Evolutionary conservation across 2,329 filamentous ascomycete genomes (phyloP), one percentile per base, ranked within the genome.

Genomic region (Amylocarpus encephaloides): DNA sequence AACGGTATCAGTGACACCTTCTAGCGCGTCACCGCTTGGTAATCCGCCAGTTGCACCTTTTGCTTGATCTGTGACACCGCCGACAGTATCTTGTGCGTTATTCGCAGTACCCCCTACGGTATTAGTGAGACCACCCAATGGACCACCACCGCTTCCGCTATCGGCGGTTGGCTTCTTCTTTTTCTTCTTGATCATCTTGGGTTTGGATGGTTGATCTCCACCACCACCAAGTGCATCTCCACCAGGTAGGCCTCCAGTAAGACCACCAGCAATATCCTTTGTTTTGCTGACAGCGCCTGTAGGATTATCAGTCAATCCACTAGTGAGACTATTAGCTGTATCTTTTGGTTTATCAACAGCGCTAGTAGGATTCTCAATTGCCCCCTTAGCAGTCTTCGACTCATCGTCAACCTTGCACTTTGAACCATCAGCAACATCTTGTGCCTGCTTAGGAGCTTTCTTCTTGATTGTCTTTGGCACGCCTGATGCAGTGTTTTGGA

Each of bases 61-160:
- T 13, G 51, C 55, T 34, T 53, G 40, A 13, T 52, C 51, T 39
- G 43, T 41, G 12, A 38, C 43, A 36, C 46, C 52, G 13, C 46
- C 46, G n/a, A 43, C 50, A 35, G 30, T 49, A 6, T 46, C 50
- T 39, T 46, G 34, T 5, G 39, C 54, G 22, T 32, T 54, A 1
- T 33, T 32, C 9, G 48, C 30, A 36, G 53, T 44, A 33, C 48
- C 46, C 1, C 35, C 35, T 5, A 19, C 35, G 12, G 35, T 43
- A 34, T 49, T 44, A 38, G 43, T 47, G 6, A 46, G 13, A 26
- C 36, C 38, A 9, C 47, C 48, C 1, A 52, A 18, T 1, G 22
- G 29, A 13, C 46, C 50, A 30, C 39, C 35, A 32, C 36, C 39
- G 7, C 36, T 34, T 6, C 12, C 12, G 3, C 19, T 35, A 19